Evolutionary conservation across 1,139 yeast genomes (phyloP).

Genomic region (Zygosaccharomyces sapae): DNA sequence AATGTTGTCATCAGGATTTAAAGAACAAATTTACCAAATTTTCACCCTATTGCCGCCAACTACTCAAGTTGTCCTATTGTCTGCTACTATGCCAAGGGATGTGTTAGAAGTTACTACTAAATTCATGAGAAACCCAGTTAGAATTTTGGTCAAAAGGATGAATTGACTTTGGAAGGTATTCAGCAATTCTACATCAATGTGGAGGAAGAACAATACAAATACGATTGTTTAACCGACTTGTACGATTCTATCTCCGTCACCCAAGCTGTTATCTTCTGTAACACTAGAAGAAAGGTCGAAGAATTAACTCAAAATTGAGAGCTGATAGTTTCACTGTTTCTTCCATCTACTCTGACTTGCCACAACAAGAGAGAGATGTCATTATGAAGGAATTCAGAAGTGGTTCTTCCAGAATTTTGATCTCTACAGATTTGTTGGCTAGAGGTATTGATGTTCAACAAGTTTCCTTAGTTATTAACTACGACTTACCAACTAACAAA

Average conservation of each 20-base stretch:
- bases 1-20: conserved; percentile 95
- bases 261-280: conserved; percentile 99
- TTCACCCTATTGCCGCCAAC: conserved; percentile 91
- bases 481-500: conserved; percentile 94
- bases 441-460: conserved; percentile 99
- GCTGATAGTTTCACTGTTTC: conserved; percentile 91
- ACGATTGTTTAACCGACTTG: conserved; percentile 93
- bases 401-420: conserved; percentile 95
- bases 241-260: conserved; percentile 97
- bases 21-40: conserved; percentile 95
- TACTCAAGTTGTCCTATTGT: conserved; percentile 92
- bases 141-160: conserved; percentile 97
- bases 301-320: conserved; percentile 80
- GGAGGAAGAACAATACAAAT: conserved; percentile 88
- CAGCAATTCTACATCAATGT: conserved; percentile 95
- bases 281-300: conserved; percentile 98
- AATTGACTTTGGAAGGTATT: conserved; percentile 96
- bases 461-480: conserved; percentile 95
- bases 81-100: conserved; percentile 98
- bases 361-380: conserved; percentile 95
- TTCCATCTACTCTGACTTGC: conserved; percentile 96
- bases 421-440: conserved; percentile 96
- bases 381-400: conserved; percentile 98
- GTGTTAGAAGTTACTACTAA: conserved; percentile 94
- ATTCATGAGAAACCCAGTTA: conserved; percentile 96